Conservation (phyloP, 2,329 filamentous ascomycete species). For the Penicillium paneum region DNA sequence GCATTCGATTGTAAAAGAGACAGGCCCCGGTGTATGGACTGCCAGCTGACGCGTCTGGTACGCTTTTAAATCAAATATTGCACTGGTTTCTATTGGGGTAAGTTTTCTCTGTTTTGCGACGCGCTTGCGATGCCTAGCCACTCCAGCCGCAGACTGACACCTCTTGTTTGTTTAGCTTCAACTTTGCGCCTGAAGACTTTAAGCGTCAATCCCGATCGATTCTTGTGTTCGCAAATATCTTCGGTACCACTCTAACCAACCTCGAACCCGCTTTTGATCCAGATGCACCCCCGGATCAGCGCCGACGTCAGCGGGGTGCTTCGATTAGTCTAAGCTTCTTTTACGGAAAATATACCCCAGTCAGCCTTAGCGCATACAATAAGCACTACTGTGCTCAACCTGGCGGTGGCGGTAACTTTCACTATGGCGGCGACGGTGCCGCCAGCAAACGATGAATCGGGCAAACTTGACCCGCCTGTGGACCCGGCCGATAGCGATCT, state of each 20-base stretch:
- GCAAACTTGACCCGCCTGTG: constrained; percentile 29
- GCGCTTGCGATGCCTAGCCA: constrained; percentile 15
- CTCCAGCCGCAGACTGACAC: constrained; percentile 16
- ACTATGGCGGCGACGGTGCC: constrained; percentile 43
- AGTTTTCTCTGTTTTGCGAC: constrained; percentile 18
- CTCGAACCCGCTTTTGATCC: constrained; percentile 12
- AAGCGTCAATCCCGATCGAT: neutral
- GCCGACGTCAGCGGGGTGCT: constrained; percentile 28
- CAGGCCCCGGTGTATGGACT: constrained; percentile 12
- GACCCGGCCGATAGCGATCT: constrained; percentile 42
- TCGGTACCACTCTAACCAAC: neutral
- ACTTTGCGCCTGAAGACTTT: constrained; percentile 14
- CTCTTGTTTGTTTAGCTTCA: constrained; percentile 16
- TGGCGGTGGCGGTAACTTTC: constrained; percentile 39
- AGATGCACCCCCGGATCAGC: constrained; percentile 23
- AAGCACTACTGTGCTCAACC: constrained; percentile 24
- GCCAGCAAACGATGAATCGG: constrained; percentile 37
- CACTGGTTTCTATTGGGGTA: constrained; percentile 9
- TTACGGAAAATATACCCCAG: constrained; percentile 9
- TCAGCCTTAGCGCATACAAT: constrained; percentile 8
- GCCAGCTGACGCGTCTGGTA: constrained; percentile 29
- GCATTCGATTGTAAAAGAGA: constrained; percentile 31
- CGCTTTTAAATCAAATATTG: constrained; percentile 13
- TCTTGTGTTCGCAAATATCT: neutral
- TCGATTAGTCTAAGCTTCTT: constrained; percentile 23